Percentiles rank a stretch among this genome's conserved stretches.
phyloP scores from a whole-genome alignment of 805 yeast species.

The Cyberlindnera amylophila region DNA sequence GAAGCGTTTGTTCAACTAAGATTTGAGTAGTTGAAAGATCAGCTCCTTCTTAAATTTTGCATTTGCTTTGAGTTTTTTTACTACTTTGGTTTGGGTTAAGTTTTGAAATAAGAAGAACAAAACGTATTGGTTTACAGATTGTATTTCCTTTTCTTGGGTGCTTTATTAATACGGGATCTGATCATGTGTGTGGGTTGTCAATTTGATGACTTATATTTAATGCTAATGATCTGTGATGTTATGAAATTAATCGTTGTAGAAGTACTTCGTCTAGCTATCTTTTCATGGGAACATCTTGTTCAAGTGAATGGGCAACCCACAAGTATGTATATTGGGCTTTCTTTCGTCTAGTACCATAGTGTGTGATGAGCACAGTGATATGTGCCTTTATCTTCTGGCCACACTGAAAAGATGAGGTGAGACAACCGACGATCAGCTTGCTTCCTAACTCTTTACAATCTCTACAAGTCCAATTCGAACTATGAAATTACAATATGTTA shows the following conservation, averaged over 20 bases:
- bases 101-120: not conserved
- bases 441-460: too few species aligned
- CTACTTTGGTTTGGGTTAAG: not conserved
- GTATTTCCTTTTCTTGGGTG: not conserved
- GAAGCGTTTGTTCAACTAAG: conserved; percentile 79
- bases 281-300: too few species aligned
- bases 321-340: too few species aligned
- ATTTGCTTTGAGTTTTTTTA: conserved; percentile 2
- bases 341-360: too few species aligned
- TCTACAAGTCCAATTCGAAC: too few species aligned
- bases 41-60: not conserved
- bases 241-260: not conserved
- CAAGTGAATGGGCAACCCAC: too few species aligned
- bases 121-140: too few species aligned
- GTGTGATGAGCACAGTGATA: too few species aligned
- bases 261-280: too few species aligned
- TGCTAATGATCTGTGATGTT: conserved; percentile 9
- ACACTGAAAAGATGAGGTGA: too few species aligned
- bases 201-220: conserved; percentile 7
- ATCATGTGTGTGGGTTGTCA: conserved; percentile 2
- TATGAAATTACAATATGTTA: conserved; percentile 14
- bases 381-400: too few species aligned
- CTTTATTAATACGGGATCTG: conserved; percentile 1
- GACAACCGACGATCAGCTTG: too few species aligned
- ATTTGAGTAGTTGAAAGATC: not conserved